These are phyloP conservation scores for Torulaspora gathmanii DNA, from an alignment of 805 yeast genomes.

Conservation along the genomic window DNA sequence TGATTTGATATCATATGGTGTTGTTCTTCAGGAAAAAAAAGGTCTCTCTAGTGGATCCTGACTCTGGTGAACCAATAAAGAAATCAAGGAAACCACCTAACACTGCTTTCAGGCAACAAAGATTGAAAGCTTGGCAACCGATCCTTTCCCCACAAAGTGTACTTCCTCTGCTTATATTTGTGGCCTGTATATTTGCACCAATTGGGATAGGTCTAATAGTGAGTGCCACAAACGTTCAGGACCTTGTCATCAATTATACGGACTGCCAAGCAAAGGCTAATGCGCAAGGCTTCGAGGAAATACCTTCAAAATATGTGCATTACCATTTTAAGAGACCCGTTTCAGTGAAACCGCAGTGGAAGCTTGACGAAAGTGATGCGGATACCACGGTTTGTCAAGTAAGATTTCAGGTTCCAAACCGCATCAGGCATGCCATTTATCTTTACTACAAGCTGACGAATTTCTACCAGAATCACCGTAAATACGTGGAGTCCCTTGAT, in stretches of 20 bases:
- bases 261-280: conserved; percentile 56
- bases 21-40: conserved; percentile 10
- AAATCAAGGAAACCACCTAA: conserved; percentile 56
- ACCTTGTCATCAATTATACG: conserved; percentile 69
- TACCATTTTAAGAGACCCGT: conserved; percentile 54
- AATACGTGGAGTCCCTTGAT: conserved; percentile 83
- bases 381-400: conserved; percentile 51
- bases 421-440: conserved; percentile 65
- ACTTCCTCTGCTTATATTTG: conserved; percentile 69
- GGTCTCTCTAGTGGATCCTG: conserved; percentile 3
- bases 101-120: conserved; percentile 75
- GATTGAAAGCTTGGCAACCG: conserved; percentile 68
- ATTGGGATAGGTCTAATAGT: conserved; percentile 79
- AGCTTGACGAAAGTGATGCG: conserved; percentile 38
- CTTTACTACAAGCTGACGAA: conserved; percentile 83
- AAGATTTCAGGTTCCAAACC: conserved; percentile 67
- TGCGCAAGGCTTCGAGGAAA: conserved; percentile 38
- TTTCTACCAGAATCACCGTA: conserved; percentile 91
- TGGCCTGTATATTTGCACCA: conserved; percentile 81
- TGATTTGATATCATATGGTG: neutral
- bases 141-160: conserved; percentile 89
- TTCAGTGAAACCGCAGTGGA: conserved; percentile 57
- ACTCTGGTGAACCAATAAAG: conserved; percentile 14
- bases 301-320: conserved; percentile 56
- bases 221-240: conserved; percentile 76